phyloP scores from a whole-genome alignment of 352 stramenopile genomes.

The Thraustotheca clavata region DNA sequence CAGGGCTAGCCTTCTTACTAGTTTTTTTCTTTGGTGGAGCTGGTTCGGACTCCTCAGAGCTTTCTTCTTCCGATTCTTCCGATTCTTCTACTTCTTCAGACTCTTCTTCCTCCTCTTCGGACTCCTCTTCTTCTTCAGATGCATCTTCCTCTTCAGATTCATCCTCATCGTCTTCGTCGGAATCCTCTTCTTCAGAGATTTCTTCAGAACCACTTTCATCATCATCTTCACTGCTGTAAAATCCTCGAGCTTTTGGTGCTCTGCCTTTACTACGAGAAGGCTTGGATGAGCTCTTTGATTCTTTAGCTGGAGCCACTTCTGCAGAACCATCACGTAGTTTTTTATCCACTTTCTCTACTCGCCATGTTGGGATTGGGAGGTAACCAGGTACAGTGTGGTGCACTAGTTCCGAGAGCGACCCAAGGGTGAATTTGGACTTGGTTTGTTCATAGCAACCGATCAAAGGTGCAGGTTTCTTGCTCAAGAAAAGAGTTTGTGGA shows the following conservation, averaged over 20 bases:
- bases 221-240: constrained; percentile 40
- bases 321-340: constrained; percentile 66
- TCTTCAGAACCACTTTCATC: constrained; percentile 34
- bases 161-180: constrained; percentile 41
- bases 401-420: constrained; percentile 81
- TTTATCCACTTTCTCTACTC: constrained; percentile 48
- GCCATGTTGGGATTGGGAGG: constrained; percentile 60
- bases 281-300: background rate
- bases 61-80: constrained; percentile 14
- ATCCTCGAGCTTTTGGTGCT: constrained; percentile 30
- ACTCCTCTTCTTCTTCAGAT: constrained; percentile 10
- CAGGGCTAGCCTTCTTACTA: background rate
- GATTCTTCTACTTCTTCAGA: constrained; percentile 26
- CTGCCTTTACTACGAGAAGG: background rate
- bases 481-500: constrained; percentile 65
- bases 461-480: constrained; percentile 67
- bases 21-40: constrained; percentile 11
- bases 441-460: constrained; percentile 65
- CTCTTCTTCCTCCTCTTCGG: constrained; percentile 14
- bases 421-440: constrained; percentile 73
- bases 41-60: constrained; percentile 13
- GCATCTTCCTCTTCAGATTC: constrained; percentile 26
- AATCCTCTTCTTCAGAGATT: constrained; percentile 26
- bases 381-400: constrained; percentile 83
- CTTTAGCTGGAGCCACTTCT: background rate